Base-by-base conservation (phyloP, 331 rosid species). In the Malus hybrid region DNA sequence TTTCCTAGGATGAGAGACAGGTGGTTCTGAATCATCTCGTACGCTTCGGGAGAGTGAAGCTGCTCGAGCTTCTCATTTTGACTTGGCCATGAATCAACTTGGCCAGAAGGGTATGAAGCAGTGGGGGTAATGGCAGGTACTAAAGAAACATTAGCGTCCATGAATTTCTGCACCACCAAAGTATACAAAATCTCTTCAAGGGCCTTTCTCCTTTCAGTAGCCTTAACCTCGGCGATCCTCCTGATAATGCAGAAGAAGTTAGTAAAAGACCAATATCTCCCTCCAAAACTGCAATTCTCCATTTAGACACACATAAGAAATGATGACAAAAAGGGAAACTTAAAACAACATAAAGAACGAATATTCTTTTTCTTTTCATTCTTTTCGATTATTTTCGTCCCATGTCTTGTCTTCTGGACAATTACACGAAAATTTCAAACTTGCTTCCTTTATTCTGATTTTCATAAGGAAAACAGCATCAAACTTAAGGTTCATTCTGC, bases 171-270 rank as follows among this genome's bases (percentile, higher is more conserved):
- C 71, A 93, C 96, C 57, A 93, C 93, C 85, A 93, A 44, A 11
- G 98, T 85, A 65, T 91, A 93, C 70, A 93, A 76, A 66, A 93
- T 93, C 80, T 91, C 98, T 80, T 91, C 97, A 71, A 93, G 71
- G 59, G 93, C 90, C 63, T 83, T 85, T 68, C 69, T 86, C 85
- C 98, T 86, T 80, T 93, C 98, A 69, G 82, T 88, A 39, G 79
- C 89, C 85, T 91, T 93, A 70, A 93, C 87, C 93, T 93, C 95
- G 3, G 98, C 98, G 11, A 93, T 93, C 83, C 98, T 91, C 90
- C 98, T 93, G 84, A 54, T 69, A 83, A 72, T 31, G 68, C 79
- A 72, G 16, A 74, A 59, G 5, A 46, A 54, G 61, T 74, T 81
- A 14, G 44, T 33, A 73, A 36, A 36, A 36, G 44, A 7, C 44